Evolutionary conservation across 23 red algal species (phyloP).

Genomic region (Agarophyton chilense): DNA sequence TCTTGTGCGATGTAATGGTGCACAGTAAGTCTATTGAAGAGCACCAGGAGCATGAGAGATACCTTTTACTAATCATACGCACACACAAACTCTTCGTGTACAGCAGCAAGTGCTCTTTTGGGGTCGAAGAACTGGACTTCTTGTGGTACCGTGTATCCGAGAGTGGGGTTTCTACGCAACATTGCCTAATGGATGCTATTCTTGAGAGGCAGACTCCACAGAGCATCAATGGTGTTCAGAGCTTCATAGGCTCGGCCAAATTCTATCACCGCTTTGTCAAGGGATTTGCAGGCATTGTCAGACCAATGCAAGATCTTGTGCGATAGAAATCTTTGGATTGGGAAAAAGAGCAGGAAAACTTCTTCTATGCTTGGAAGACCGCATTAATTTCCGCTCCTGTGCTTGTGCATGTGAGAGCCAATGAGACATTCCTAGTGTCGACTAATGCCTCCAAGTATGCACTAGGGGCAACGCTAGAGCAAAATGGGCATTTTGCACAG

Average conservation of each 20-base stretch:
- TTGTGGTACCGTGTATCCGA: background rate
- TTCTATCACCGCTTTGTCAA: conserved; percentile 24
- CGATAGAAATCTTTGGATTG: background rate
- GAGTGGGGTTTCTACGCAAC: background rate
- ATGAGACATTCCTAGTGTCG: no score
- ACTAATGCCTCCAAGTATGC: no score
- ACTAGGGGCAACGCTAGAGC: no score
- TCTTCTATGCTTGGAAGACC: no score
- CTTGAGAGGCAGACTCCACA: background rate
- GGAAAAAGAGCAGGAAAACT: no score
- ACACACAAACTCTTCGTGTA: conserved; percentile 3
- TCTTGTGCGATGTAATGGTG: background rate
- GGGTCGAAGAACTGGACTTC: background rate
- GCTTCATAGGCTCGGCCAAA: background rate
- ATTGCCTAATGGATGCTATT: background rate
- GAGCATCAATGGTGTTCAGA: background rate
- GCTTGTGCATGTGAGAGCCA: no score
- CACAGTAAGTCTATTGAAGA: conserved; percentile 31
- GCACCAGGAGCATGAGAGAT: background rate
- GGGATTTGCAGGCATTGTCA: background rate
- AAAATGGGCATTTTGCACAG: no score
- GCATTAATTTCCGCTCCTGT: no score
- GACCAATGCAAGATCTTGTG: background rate
- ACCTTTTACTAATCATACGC: background rate
- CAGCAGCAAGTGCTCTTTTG: background rate